Conservation (phyloP, 371 early-diverging fungal species). For the Circinella umbellata region DNA sequence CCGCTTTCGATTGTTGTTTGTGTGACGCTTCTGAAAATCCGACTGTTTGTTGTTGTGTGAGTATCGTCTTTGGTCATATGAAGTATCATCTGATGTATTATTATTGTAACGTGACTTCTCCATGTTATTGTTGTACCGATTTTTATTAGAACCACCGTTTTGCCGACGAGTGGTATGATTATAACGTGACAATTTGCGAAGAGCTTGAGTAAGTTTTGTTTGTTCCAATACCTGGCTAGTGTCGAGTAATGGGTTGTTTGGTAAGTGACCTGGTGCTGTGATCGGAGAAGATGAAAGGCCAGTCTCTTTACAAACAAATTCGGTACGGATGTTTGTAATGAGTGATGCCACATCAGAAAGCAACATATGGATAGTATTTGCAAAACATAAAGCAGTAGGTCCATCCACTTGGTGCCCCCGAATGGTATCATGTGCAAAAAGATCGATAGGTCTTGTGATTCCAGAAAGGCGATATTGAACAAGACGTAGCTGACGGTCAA, state of each 20-base stretch:
- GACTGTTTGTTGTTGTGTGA: background rate
- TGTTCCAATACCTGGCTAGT: background rate
- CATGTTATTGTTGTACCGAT: background rate
- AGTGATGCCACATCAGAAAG: background rate
- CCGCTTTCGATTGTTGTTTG: background rate
- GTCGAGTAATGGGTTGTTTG: background rate
- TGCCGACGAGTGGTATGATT: background rate
- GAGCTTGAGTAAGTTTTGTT: background rate
- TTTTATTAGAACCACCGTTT: background rate
- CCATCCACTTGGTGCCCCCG: background rate
- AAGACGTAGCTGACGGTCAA: constrained; percentile 5
- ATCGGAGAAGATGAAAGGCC: background rate
- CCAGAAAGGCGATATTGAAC: constrained; percentile 17
- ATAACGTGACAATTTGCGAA: background rate
- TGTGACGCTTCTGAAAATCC: background rate
- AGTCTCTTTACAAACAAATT: background rate
- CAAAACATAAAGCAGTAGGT: background rate
- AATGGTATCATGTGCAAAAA: background rate
- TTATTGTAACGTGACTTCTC: background rate
- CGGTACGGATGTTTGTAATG: background rate
- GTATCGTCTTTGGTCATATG: background rate
- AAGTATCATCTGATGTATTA: background rate
- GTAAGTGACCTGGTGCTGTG: background rate
- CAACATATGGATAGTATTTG: background rate
- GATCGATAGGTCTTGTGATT: constrained; percentile 10